These are phyloP conservation scores for Boletus tylopilopsis DNA, from an alignment of 768 basidiomycete genomes.

Conservation along the genomic window DNA sequence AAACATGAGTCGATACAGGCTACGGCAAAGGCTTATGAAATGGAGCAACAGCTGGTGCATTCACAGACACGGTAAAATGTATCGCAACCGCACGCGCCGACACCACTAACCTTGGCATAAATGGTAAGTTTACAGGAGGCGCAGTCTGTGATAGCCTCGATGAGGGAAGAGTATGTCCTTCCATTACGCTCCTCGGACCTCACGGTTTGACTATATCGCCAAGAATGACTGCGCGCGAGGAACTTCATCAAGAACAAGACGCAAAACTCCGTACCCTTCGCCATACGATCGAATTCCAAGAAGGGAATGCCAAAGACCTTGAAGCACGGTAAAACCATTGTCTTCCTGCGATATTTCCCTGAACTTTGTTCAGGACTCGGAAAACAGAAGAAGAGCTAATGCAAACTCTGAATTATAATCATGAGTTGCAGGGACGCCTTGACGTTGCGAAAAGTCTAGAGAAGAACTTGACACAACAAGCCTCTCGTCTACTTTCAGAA, in stretches of 20 bases:
- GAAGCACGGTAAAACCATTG: slow-evolving; percentile 24
- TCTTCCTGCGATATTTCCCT: slow-evolving; percentile 2
- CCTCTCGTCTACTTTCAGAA: slow-evolving; percentile 24
- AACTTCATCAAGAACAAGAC: slow-evolving; percentile 21
- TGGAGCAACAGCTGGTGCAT: slow-evolving; percentile 26
- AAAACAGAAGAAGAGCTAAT: slow-evolving; percentile 19
- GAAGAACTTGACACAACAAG: slow-evolving; percentile 23
- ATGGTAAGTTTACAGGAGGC: slow-evolving; percentile 25
- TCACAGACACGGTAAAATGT: slow-evolving; percentile 19
- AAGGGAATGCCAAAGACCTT: slow-evolving; percentile 22
- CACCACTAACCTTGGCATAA: slow-evolving; percentile 10
- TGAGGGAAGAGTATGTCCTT: slow-evolving; percentile 31
- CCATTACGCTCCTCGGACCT: slow-evolving; percentile 17
- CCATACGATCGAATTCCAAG: slow-evolving; percentile 30
- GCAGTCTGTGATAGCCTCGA: slow-evolving; percentile 22
- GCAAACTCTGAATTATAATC: slow-evolving; percentile 18
- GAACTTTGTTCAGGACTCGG: slow-evolving; percentile 13
- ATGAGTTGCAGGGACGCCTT: slow-evolving; percentile 28
- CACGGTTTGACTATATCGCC: slow-evolving; percentile 7
- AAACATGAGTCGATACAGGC: slow-evolving; percentile 27
- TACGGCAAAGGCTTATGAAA: slow-evolving; percentile 19
- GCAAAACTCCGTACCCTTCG: slow-evolving; percentile 29
- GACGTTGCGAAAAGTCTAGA: slow-evolving; percentile 23
- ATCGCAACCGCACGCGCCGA: not conserved
- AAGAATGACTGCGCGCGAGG: slow-evolving; percentile 24